A percentile compares a stretch with the other conserved stretches of the same genome.
These are phyloP conservation scores for Ascochyta pisi DNA, from an alignment of 2,329 filamentous ascomycete species.

Conservation along the genomic window DNA sequence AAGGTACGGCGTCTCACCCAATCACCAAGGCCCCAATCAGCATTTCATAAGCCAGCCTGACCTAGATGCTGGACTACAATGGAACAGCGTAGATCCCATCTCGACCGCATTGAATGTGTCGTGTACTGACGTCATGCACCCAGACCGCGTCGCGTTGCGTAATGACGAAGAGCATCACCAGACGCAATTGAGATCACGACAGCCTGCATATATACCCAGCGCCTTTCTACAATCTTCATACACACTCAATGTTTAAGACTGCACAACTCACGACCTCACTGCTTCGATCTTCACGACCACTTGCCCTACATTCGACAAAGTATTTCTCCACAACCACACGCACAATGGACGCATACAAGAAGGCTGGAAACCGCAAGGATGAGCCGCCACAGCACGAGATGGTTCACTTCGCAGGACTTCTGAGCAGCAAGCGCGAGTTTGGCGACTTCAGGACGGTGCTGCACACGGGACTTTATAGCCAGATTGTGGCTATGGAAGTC, in stretches of 20 bases:
- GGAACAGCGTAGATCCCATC: not conserved
- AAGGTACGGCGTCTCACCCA: not conserved
- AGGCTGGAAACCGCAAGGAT: conserved; percentile 36
- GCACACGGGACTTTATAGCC: conserved; percentile 67
- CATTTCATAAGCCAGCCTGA: conserved; percentile 1
- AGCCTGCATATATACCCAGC: not conserved
- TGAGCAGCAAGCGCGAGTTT: conserved; percentile 61
- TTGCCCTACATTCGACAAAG: not conserved
- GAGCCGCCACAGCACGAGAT: conserved; percentile 55
- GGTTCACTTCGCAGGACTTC: conserved; percentile 66
- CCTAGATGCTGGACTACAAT: not conserved
- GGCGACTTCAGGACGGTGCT: conserved; percentile 67
- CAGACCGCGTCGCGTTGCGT: conserved; percentile 5
- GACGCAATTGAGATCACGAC: not conserved
- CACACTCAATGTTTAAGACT: conserved; percentile 7
- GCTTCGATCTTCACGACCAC: conserved; percentile 4
- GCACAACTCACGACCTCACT: conserved; percentile 7
- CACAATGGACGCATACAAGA: conserved; percentile 36
- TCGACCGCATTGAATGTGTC: not conserved
- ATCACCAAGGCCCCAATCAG: not conserved
- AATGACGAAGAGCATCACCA: conserved; percentile 2
- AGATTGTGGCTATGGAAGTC: conserved; percentile 70
- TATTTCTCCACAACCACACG: conserved; percentile 3
- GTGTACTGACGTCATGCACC: conserved; percentile 17
- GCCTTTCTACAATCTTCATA: not conserved